Conservation (phyloP, 495 filamentous ascomycete genomes). For the Sphaerosporella brunnea region DNA sequence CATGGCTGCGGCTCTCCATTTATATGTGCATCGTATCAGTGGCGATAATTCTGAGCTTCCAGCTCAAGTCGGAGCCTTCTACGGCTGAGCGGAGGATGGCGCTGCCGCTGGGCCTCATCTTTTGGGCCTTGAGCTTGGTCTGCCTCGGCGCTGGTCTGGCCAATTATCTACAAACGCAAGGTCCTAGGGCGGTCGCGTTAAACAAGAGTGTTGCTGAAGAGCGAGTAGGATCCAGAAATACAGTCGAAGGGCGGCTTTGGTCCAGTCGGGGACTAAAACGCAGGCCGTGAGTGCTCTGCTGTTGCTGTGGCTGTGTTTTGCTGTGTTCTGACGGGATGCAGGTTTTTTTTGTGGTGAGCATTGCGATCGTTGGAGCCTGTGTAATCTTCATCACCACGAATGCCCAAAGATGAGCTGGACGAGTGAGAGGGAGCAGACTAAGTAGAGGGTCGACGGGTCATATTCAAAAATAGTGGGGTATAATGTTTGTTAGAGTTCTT, state of each 20-base stretch:
- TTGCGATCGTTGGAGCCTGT: conserved; percentile 64
- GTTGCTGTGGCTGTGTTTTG: background rate
- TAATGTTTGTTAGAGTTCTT: too few relatives aligned
- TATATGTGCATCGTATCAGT: conserved; percentile 80
- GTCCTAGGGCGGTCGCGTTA: background rate
- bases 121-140: conserved; percentile 63
- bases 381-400: conserved; percentile 18
- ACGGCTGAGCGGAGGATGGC: conserved; percentile 55
- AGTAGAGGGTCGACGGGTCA: too few relatives aligned
- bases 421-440: too few relatives aligned
- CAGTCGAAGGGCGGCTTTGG: conserved; percentile 55
- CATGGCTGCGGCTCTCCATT: conserved; percentile 77
- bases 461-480: too few relatives aligned
- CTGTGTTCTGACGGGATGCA: conserved; percentile 14
- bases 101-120: conserved; percentile 66
- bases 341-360: conserved; percentile 59
- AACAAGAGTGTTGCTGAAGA: background rate
- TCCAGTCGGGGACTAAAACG: conserved; percentile 89
- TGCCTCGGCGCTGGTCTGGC: conserved; percentile 60
- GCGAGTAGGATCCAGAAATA: conserved; percentile 54
- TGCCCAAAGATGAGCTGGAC: conserved; percentile 5
- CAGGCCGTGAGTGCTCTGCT: conserved; percentile 42
- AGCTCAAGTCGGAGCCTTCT: conserved; percentile 57
- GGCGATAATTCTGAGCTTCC: conserved; percentile 84
- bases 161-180: conserved; percentile 51